Percentiles rank a stretch among this genome's conserved stretches.
These are phyloP conservation scores for Mesotaenium endlicherianum DNA, from an alignment of 139 green algal genomes.

Conservation along the genomic window DNA sequence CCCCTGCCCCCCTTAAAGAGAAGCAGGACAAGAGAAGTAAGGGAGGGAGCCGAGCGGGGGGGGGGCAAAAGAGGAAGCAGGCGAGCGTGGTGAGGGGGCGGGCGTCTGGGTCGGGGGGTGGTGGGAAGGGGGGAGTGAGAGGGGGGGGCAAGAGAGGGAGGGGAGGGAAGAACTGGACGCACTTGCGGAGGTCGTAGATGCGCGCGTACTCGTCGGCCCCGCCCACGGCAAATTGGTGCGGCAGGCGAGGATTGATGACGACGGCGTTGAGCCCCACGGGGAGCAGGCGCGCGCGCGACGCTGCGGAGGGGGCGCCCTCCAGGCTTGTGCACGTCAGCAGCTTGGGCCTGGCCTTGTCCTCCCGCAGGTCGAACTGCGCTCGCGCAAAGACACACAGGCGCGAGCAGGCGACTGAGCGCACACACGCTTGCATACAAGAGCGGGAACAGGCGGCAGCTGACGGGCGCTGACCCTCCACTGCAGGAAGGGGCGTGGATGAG, in stretches of 20 bases:
- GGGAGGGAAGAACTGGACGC: too few relatives aligned
- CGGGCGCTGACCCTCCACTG: too few relatives aligned
- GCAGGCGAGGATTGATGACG: constrained; percentile 50
- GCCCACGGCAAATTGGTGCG: constrained; percentile 56
- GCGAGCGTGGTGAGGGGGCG: background rate
- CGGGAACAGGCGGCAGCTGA: too few relatives aligned
- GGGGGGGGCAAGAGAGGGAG: background rate
- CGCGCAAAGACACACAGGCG: too few relatives aligned
- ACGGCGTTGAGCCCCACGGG: constrained; percentile 47
- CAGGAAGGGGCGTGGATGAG: background rate
- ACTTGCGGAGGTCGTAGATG: constrained; percentile 52
- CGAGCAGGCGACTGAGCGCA: too few relatives aligned
- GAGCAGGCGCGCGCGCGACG: background rate
- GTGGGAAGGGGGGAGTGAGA: background rate
- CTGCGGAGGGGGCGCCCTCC: background rate
- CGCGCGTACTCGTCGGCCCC: constrained; percentile 56
- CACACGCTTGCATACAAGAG: too few relatives aligned
- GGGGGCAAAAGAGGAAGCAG: too few relatives aligned
- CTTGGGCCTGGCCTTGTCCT: background rate
- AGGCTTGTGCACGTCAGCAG: background rate
- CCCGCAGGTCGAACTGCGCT: constrained; percentile 27
- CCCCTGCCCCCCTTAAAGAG: too few relatives aligned
- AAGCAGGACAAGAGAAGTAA: too few relatives aligned
- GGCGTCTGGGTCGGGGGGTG: background rate
- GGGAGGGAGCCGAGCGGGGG: too few relatives aligned